Evolutionary conservation across 495 filamentous ascomycete genomes (phyloP).

Genomic region (Aspergillus ellipticus): DNA sequence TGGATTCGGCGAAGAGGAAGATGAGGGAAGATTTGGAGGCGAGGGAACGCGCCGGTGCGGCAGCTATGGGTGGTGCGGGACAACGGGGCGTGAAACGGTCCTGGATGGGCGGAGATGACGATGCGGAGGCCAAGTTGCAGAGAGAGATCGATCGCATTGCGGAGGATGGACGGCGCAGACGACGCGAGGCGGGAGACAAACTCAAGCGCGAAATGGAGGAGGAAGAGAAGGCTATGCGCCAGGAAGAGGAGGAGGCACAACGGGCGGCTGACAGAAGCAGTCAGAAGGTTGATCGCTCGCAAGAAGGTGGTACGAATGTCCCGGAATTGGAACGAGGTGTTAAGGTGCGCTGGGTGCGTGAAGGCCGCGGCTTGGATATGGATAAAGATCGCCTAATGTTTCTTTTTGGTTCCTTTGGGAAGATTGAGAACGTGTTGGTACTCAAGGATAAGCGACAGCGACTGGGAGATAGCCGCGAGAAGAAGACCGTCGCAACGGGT

Average conservation of each 20-base stretch:
- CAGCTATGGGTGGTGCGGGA: constrained; percentile 15
- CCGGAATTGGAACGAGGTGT: constrained; percentile 56
- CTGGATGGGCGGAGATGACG: constrained; percentile 45
- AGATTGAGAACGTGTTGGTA: constrained; percentile 51
- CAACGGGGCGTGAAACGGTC: constrained; percentile 43
- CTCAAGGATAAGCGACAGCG: constrained; percentile 54
- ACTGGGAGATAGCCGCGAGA: constrained; percentile 49
- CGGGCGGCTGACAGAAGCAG: constrained; percentile 28
- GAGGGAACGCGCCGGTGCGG: constrained; percentile 48
- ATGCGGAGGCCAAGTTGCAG: constrained; percentile 55
- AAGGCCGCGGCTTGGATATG: constrained; percentile 40
- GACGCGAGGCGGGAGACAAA: constrained; percentile 48
- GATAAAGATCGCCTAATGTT: constrained; percentile 40
- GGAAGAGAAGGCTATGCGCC: constrained; percentile 37
- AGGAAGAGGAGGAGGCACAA: constrained; percentile 36
- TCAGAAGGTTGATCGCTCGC: constrained; percentile 38
- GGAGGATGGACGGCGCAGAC: constrained; percentile 56
- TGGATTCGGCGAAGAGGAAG: constrained; percentile 61
- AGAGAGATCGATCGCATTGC: constrained; percentile 59
- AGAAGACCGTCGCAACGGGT: constrained; percentile 50
- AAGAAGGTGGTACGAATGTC: constrained; percentile 43
- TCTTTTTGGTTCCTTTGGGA: constrained; percentile 53
- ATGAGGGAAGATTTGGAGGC: constrained; percentile 76
- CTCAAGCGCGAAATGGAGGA: constrained; percentile 49
- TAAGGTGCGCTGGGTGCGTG: constrained; percentile 56